These are phyloP conservation scores for Phytophthora fragariaefolia DNA, from an alignment of 352 stramenopile genomes.

Conservation along the genomic window DNA sequence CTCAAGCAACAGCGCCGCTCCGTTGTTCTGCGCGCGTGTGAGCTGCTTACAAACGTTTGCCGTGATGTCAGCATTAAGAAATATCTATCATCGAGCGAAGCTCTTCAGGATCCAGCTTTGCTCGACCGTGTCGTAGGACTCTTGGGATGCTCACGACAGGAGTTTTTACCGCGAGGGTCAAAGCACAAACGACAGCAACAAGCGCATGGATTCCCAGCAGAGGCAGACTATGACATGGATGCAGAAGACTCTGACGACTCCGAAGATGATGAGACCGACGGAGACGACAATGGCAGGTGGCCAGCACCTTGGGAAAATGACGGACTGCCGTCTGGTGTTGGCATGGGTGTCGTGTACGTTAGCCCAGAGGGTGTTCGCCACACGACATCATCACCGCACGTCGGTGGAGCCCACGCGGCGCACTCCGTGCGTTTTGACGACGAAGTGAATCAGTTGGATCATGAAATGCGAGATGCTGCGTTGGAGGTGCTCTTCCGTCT, in stretches of 20 bases:
- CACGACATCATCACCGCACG: constrained; percentile 38
- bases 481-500: constrained; percentile 81
- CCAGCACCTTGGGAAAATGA: constrained; percentile 82
- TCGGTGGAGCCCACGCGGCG: constrained; percentile 33
- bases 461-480: constrained; percentile 78
- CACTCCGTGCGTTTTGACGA: constrained; percentile 39
- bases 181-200: constrained; percentile 36
- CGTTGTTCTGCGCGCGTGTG: constrained; percentile 65
- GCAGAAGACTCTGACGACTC: constrained; percentile 52
- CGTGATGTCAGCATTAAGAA: constrained; percentile 59
- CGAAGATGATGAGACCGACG: constrained; percentile 62
- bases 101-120: constrained; percentile 52
- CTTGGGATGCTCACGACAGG: constrained; percentile 56
- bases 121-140: constrained; percentile 61
- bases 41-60: constrained; percentile 67
- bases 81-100: constrained; percentile 47
- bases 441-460: constrained; percentile 61
- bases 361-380: constrained; percentile 70
- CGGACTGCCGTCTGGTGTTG: constrained; percentile 64
- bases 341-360: constrained; percentile 84
- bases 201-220: constrained; percentile 36
- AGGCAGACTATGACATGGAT: constrained; percentile 58
- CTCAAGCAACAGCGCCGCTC: constrained; percentile 53
- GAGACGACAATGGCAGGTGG: constrained; percentile 65
- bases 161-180: constrained; percentile 44